Conservation (phyloP, 352 stramenopile genomes). For the Pythium grandisporangium region DNA sequence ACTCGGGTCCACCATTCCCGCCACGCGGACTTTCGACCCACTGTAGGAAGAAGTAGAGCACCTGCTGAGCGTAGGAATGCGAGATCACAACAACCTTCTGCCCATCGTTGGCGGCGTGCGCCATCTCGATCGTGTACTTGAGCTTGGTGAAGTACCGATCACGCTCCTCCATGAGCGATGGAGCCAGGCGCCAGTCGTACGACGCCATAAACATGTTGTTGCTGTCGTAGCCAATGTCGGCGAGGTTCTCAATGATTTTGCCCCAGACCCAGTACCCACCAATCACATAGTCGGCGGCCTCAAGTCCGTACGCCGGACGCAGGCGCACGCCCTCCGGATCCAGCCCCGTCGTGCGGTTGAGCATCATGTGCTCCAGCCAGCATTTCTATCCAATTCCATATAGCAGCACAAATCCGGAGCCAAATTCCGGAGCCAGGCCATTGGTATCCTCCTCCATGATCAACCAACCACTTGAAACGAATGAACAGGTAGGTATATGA, state of each 20-base stretch:
- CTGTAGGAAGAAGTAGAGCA: constrained; percentile 93
- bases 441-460: too few relatives aligned
- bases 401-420: too few relatives aligned
- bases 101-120: constrained; percentile 48
- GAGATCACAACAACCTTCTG: constrained; percentile 88
- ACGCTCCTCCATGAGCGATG: constrained; percentile 59
- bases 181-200: constrained; percentile 83
- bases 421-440: too few relatives aligned
- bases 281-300: constrained; percentile 92
- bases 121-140: constrained; percentile 89
- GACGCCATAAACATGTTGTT: constrained; percentile 84
- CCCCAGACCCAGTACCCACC: constrained; percentile 93
- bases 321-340: constrained; percentile 82
- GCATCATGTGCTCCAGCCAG: constrained; percentile 89
- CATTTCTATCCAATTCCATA: constrained; percentile 80
- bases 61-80: constrained; percentile 90
- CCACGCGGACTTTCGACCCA: constrained; percentile 89
- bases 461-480: too few relatives aligned
- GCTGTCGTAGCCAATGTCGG: constrained; percentile 90
- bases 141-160: constrained; percentile 91
- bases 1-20: constrained; percentile 82
- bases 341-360: constrained; percentile 84
- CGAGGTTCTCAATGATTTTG: constrained; percentile 87
- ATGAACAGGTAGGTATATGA: not conserved
- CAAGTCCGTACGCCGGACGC: constrained; percentile 78